These are phyloP conservation scores for Diospyros lotus DNA, from an alignment of 148 eudicot genomes.

Conservation along the genomic window DNA sequence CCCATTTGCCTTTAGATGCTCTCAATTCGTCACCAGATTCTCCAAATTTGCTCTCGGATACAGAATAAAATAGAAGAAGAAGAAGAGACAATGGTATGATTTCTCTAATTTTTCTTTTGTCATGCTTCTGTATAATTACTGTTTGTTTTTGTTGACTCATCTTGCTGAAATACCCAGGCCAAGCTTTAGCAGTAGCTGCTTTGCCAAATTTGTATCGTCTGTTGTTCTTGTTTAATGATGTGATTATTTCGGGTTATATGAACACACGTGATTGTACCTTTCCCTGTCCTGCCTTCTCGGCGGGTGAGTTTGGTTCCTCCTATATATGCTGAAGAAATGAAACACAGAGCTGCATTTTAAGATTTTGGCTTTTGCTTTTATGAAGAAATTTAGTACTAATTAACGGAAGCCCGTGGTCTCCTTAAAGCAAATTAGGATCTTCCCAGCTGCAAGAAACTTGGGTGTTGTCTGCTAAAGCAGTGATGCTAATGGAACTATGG, in stretches of 20 bases:
- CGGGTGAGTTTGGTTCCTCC: neutral
- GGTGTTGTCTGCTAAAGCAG: too few species aligned
- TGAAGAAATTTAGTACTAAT: too few species aligned
- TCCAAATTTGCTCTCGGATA: constrained; percentile 7
- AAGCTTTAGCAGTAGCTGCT: neutral
- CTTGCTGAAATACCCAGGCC: neutral
- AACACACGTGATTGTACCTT: neutral
- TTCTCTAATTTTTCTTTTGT: neutral
- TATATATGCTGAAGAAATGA: neutral
- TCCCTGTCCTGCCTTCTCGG: neutral
- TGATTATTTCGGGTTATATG: neutral
- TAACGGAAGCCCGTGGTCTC: too few species aligned
- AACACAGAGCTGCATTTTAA: neutral
- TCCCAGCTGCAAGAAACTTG: too few species aligned
- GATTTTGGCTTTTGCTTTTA: too few species aligned
- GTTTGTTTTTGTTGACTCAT: neutral
- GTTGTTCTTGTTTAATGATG: neutral
- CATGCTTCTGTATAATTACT: neutral
- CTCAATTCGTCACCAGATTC: constrained; percentile 3
- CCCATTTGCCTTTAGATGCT: constrained; percentile 7
- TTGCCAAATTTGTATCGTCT: neutral
- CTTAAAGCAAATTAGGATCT: too few species aligned
- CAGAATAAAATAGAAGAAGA: constrained; percentile 28
- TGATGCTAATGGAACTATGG: too few species aligned
- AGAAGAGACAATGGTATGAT: constrained; percentile 10